Conservation (phyloP, 2,329 filamentous ascomycete species). For the Ophiostoma angusticollis region DNA sequence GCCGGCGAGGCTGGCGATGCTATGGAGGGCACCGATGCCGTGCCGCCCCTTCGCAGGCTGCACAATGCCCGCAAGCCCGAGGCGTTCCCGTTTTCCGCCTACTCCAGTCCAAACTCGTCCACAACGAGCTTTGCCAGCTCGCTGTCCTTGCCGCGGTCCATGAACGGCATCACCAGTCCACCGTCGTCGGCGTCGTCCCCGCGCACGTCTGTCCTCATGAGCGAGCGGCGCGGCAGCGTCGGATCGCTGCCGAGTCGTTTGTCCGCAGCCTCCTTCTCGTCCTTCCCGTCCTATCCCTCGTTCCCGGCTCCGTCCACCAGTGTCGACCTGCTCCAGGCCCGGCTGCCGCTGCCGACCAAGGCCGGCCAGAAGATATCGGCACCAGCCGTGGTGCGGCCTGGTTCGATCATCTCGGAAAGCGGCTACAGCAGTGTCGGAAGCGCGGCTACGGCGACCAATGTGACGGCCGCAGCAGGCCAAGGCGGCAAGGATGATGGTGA, state of each 20-base stretch:
- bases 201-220: slow-evolving; percentile 10
- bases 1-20: slow-evolving; percentile 2
- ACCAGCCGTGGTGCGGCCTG: background rate
- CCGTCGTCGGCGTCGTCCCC: slow-evolving; percentile 12
- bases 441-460: slow-evolving; percentile 2
- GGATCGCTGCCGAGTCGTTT: slow-evolving; percentile 13
- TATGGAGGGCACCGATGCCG: slow-evolving; percentile 9
- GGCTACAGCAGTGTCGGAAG: background rate
- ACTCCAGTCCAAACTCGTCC: slow-evolving; percentile 14
- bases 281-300: slow-evolving; percentile 1
- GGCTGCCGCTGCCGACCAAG: background rate
- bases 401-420: background rate
- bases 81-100: slow-evolving; percentile 8
- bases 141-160: slow-evolving; percentile 7
- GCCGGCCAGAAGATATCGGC: background rate
- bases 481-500: background rate
- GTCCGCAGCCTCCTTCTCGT: slow-evolving; percentile 12
- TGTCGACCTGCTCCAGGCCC: background rate
- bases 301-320: background rate
- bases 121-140: slow-evolving; percentile 14
- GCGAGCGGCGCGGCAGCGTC: slow-evolving; percentile 12
- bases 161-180: slow-evolving; percentile 8
- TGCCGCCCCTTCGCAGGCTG: slow-evolving; percentile 2
- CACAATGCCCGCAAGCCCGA: background rate
- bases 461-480: background rate